These are phyloP conservation scores for Eucalyptus virginea DNA, from an alignment of 345 rosid genomes.

Conservation along the genomic window DNA sequence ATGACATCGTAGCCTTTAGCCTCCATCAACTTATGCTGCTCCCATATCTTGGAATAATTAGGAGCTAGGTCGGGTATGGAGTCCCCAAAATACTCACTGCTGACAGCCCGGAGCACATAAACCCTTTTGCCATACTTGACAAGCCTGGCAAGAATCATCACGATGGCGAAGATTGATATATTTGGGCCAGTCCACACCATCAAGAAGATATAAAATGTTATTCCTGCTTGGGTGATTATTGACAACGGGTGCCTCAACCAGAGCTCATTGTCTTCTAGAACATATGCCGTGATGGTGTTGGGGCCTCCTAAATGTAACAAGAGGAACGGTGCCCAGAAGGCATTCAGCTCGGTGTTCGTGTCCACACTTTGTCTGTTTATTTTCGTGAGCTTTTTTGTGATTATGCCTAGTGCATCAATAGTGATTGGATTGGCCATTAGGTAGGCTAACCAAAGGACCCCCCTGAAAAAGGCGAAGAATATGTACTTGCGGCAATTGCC, in stretches of 20 bases:
- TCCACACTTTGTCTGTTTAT: neutral
- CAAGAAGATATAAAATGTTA: slow-evolving; percentile 3
- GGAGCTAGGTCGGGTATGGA: neutral
- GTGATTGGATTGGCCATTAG: slow-evolving; percentile 5
- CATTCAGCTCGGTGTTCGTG: neutral
- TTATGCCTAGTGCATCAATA: neutral
- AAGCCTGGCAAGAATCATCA: neutral
- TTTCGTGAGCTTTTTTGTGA: neutral
- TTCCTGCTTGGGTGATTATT: neutral
- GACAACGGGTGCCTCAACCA: slow-evolving; percentile 13
- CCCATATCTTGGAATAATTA: neutral
- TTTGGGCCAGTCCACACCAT: neutral
- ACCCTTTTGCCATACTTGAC: slow-evolving; percentile 13
- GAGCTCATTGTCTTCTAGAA: neutral
- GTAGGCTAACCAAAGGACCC: slow-evolving; percentile 3
- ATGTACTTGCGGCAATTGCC: neutral
- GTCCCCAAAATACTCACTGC: neutral
- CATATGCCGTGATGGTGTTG: slow-evolving; percentile 7
- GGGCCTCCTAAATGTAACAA: slow-evolving; percentile 21
- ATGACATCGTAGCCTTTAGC: neutral
- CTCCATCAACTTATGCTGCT: neutral
- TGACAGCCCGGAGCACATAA: neutral
- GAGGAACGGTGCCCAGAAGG: neutral
- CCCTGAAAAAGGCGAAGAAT: neutral
- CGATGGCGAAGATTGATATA: neutral